Conservation (phyloP, 202 grass and related monocot genomes). For the Carex arenaria region DNA sequence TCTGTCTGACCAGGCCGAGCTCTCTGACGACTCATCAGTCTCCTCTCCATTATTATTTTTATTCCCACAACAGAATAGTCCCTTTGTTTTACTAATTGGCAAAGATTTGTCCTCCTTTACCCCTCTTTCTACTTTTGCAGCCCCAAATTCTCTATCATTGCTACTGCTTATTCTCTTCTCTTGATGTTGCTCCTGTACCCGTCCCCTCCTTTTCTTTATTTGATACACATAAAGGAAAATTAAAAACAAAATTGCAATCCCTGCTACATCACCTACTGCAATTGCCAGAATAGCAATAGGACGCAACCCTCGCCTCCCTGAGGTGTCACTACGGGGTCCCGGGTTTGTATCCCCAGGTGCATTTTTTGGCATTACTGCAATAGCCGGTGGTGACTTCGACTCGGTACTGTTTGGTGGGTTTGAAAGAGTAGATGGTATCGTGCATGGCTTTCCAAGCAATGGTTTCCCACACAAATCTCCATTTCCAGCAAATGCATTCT, state of each 20-base stretch:
- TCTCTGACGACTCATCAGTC: constrained; percentile 53
- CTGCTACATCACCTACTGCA: constrained; percentile 57
- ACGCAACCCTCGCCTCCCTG: constrained; percentile 25
- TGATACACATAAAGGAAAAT: constrained; percentile 80
- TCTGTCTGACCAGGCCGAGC: constrained; percentile 50
- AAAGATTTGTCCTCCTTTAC: constrained; percentile 31
- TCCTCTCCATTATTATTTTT: constrained; percentile 40
- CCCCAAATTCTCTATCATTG: constrained; percentile 16
- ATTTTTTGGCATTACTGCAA: constrained; percentile 83
- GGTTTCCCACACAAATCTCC: constrained; percentile 62
- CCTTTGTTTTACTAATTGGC: constrained; percentile 19
- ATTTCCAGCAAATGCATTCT: constrained; percentile 64
- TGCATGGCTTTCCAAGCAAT: constrained; percentile 45
- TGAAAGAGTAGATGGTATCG: constrained; percentile 72
- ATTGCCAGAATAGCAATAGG: constrained; percentile 61
- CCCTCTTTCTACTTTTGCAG: constrained; percentile 30
- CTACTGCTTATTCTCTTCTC: constrained; percentile 29
- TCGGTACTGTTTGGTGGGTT: constrained; percentile 61
- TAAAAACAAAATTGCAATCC: constrained; percentile 65
- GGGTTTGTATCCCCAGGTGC: constrained; percentile 16
- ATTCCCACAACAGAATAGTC: constrained; percentile 49
- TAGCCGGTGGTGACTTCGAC: constrained; percentile 75
- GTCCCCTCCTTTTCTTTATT: constrained; percentile 49
- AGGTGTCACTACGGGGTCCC: background rate
- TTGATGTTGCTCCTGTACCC: constrained; percentile 32